These are phyloP conservation scores for Borovskyia barvae DNA, from an alignment of 208 protist genomes.

Conservation along the genomic window DNA sequence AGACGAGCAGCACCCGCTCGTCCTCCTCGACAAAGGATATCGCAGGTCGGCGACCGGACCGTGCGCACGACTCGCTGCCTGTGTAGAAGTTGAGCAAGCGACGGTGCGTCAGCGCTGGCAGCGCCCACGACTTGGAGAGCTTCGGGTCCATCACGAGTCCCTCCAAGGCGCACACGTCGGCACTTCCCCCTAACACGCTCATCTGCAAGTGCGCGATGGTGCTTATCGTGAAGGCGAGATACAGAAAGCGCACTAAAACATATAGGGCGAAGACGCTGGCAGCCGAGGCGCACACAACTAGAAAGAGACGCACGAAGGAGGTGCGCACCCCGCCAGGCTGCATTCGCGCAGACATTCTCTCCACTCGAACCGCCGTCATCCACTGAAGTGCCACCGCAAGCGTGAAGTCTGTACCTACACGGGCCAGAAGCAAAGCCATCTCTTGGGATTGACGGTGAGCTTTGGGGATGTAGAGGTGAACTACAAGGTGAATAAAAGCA, in stretches of 20 bases:
- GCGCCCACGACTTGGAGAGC: slow-evolving; percentile 34
- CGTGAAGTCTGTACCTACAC: slow-evolving; percentile 10
- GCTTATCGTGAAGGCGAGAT: slow-evolving; percentile 4
- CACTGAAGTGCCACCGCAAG: background rate
- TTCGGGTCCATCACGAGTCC: slow-evolving; percentile 25
- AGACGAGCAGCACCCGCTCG: slow-evolving; percentile 37
- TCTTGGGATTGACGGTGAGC: slow-evolving; percentile 52
- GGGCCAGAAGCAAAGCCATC: slow-evolving; percentile 27
- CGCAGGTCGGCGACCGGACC: background rate
- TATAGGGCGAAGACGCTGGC: background rate
- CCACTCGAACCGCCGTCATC: slow-evolving; percentile 1
- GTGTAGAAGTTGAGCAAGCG: slow-evolving; percentile 44
- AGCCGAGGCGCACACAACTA: too few relatives aligned
- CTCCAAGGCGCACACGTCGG: slow-evolving; percentile 40
- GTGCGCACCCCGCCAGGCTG: too few relatives aligned
- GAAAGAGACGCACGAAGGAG: too few relatives aligned
- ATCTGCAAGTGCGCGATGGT: slow-evolving; percentile 23
- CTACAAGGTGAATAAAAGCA: slow-evolving; percentile 14
- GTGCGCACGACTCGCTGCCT: slow-evolving; percentile 34
- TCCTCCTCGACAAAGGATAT: slow-evolving; percentile 40
- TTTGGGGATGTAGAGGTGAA: slow-evolving; percentile 23
- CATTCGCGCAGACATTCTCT: too few relatives aligned
- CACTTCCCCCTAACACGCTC: slow-evolving; percentile 28
- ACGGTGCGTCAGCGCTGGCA: slow-evolving; percentile 35
- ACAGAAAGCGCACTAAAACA: background rate